Base-by-base conservation (phyloP, 1,284 basidiomycete species). In the Fistulinella staudtii region DNA sequence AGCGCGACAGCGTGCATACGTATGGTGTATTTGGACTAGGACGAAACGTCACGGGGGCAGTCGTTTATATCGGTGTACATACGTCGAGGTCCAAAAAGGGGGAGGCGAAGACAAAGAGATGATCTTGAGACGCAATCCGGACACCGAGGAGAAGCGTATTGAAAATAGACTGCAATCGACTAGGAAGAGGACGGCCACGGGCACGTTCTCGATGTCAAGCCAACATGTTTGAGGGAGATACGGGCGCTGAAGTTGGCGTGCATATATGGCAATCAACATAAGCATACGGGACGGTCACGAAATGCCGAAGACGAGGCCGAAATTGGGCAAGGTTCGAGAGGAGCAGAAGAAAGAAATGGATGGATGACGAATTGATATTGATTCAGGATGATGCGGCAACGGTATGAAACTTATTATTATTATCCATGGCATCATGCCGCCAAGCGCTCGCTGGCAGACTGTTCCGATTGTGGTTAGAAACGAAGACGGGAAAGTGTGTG, bases 231-330 rank as follows among this genome's bases (percentile, higher is more conserved):
- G 41, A n/a, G n/a, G n/a, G 43, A 22, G 36, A 31, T 36, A 25
- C 14, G n/a, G 41, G 39, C 24, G 42, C 17, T 45, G 36, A 31
- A 23, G 23, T 29, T 57, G 55, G 44, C 43, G n/a, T n/a, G n/a
- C n/a, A n/a, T n/a, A n/a, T n/a, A n/a, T 36, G 41, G 35, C 33
- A 36, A 31, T 37, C 28, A 30, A 33, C 31, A 33, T 27, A 17
- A 8, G 24, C 33, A 37, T 17, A 18, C 38, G 34, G 44, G 39
- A 40, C 27, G 27, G 31, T 31, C 45, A 38, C 30, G 24, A 28
- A 33, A 17, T 9, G 9, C 44, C 39, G 45, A 42, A n/a, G n/a
- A n/a, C n/a, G 20, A 1, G 31, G 31, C 33, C 42, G 31, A 27
- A 36, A 22, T 33, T 18, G 31, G 31, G 4, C 31, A 10, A 6